Evolutionary conservation across 768 basidiomycete species (phyloP), one percentile per base, ranked within the genome.

Genomic region (Tricholoma flavovirens): DNA sequence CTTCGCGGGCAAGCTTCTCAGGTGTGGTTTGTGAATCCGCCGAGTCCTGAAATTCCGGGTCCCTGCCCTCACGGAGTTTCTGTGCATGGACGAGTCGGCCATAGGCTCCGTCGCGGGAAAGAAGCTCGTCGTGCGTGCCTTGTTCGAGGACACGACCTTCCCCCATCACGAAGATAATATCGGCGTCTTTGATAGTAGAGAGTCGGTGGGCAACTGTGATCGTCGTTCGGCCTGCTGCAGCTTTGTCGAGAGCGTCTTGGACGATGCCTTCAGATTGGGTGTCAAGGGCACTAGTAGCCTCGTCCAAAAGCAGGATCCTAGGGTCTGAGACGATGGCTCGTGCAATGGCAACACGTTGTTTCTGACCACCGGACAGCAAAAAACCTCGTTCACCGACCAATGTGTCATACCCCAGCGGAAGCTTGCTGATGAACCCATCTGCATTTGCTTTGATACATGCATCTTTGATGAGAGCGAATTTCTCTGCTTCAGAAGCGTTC

Each of bases 391-490:
- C 92, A 32, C 91, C 92, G 24, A 93, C 91, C 76, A 90, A 76
- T 8, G 92, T 95, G 38, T 93, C 86, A 64, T 93, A 95, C 1
- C 90, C 90, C 14, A 83, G 67, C 0, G 93, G 90, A 5, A 95
- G 72, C 64, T 89, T 89, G 55, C 74, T 76, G 60, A 95, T 84
- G 69, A 94, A 95, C n/a, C 85, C 86, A 61, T 95, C 88, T 0
- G 90, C 92, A 63, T 95, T 95, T 2, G 93, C 84, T 67, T 93
- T 91, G 71, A 92, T 73, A 60, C 89, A 91, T 1, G 93, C 93
- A 50, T 90, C 84, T 71, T 88, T 87, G 73, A 95, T 81, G 15
- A 93, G 69, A 33, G 75, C 77, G 53, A 87, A 80, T 70, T 91
- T 87, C 63, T 90, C 85, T 54, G 88, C 89, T 15, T 85, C 83